Percentiles rank a stretch among this genome's conserved stretches.
These are phyloP conservation scores for Cytospora leucostoma DNA, from an alignment of 2,329 filamentous ascomycete genomes.

Conservation along the genomic window DNA sequence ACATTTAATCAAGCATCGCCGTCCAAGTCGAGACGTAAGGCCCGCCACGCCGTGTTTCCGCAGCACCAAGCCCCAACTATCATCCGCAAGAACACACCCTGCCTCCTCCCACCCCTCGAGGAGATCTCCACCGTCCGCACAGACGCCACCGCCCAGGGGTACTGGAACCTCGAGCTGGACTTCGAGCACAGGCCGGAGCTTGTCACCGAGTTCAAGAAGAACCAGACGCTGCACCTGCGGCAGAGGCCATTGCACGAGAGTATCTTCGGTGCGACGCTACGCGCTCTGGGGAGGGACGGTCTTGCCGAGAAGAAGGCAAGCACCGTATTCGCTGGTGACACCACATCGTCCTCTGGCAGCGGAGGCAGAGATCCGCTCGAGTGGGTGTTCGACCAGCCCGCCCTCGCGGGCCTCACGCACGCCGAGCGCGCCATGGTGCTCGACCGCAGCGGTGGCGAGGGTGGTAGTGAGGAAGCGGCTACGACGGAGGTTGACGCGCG, in stretches of 20 bases:
- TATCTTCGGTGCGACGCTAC: conserved; percentile 72
- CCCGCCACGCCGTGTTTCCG: conserved; percentile 5
- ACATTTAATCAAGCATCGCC: conserved; percentile 41
- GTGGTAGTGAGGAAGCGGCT: conserved; percentile 44
- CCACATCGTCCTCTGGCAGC: conserved; percentile 27
- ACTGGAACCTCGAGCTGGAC: conserved; percentile 81
- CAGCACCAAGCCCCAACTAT: conserved; percentile 36
- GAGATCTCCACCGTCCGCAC: conserved; percentile 62
- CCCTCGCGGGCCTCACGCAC: conserved; percentile 56
- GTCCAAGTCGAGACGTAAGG: conserved; percentile 39
- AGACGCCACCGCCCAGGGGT: conserved; percentile 62
- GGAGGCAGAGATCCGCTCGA: conserved; percentile 56
- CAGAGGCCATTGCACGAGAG: conserved; percentile 68
- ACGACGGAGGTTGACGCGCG: conserved; percentile 65
- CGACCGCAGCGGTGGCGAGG: conserved; percentile 49
- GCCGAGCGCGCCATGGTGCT: conserved; percentile 68
- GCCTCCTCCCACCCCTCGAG: conserved; percentile 64
- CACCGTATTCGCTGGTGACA: conserved; percentile 46
- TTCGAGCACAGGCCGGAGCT: conserved; percentile 66
- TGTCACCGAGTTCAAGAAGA: conserved; percentile 62
- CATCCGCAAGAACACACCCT: conserved; percentile 54
- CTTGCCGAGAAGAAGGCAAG: conserved; percentile 1
- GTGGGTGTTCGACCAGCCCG: conserved; percentile 71
- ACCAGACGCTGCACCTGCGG: conserved; percentile 74
- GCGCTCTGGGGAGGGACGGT: conserved; percentile 61